These are phyloP conservation scores for Marchantia polymorpha DNA, from an alignment of 225 moss, liverwort and hornwort genomes.

Conservation along the genomic window DNA sequence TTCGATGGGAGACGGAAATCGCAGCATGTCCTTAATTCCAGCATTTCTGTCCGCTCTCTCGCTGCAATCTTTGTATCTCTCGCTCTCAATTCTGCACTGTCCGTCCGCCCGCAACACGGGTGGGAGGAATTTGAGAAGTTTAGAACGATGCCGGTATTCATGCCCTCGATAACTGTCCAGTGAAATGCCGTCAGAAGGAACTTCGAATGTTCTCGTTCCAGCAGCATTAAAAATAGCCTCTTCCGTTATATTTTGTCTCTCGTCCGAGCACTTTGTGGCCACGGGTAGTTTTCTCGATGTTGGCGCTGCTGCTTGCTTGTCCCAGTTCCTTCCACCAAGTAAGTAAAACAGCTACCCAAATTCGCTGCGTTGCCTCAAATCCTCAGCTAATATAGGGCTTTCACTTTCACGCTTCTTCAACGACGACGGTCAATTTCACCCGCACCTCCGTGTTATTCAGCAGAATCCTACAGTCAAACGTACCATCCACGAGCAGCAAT, in stretches of 20 bases:
- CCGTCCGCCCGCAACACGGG: background rate
- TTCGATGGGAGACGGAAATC: background rate
- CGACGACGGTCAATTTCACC: background rate
- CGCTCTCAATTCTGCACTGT: too few species aligned
- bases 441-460: background rate
- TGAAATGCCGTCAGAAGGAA: background rate
- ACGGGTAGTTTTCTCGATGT: background rate
- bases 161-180: background rate
- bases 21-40: background rate
- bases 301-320: background rate
- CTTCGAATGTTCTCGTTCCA: background rate
- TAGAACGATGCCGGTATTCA: background rate
- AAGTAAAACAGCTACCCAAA: background rate
- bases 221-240: background rate
- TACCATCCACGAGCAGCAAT: background rate
- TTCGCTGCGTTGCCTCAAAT: background rate
- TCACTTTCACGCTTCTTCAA: background rate
- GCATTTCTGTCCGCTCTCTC: background rate
- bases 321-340: background rate
- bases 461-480: background rate
- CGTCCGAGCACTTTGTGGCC: background rate
- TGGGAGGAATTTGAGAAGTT: background rate
- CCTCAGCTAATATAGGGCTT: constrained; percentile 1
- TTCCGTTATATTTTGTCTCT: background rate
- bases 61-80: background rate